phyloP scores from a whole-genome alignment of 495 filamentous ascomycete species.

The Bacidia gigantensis region DNA sequence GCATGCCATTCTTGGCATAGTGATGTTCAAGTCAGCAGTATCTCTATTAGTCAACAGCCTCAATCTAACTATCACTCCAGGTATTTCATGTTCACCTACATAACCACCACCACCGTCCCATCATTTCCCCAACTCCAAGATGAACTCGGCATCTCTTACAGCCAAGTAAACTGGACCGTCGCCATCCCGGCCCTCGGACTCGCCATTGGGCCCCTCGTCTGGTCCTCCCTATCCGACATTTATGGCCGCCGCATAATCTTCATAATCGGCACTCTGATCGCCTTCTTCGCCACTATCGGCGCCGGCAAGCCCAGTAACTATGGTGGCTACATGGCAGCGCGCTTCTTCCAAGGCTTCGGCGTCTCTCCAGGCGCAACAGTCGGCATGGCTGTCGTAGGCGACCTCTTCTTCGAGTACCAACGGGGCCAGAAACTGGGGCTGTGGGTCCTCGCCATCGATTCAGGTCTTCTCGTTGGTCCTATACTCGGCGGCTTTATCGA shows the following conservation, averaged over 20 bases:
- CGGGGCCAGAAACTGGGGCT: constrained; percentile 47
- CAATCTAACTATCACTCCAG: constrained; percentile 18
- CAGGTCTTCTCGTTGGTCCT: constrained; percentile 43
- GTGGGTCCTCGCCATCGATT: constrained; percentile 47
- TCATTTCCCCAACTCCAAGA: constrained; percentile 40
- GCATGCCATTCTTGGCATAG: constrained; percentile 37
- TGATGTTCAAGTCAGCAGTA: constrained; percentile 40
- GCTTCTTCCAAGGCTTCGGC: constrained; percentile 51
- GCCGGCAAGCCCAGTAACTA: constrained; percentile 34
- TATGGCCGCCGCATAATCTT: constrained; percentile 43
- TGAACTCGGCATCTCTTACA: constrained; percentile 34
- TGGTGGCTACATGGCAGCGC: constrained; percentile 41
- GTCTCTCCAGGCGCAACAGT: constrained; percentile 45
- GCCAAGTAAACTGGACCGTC: constrained; percentile 50
- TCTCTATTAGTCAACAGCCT: neutral
- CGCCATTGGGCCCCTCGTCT: constrained; percentile 42
- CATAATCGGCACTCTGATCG: constrained; percentile 39
- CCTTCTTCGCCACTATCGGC: constrained; percentile 38
- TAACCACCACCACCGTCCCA: constrained; percentile 48
- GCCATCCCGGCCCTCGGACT: constrained; percentile 48
- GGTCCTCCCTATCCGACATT: constrained; percentile 44
- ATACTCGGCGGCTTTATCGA: constrained; percentile 44
- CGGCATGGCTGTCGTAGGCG: constrained; percentile 41
- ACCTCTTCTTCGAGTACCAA: constrained; percentile 48
- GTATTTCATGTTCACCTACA: constrained; percentile 53